Evolutionary conservation across 441 rosid species (phyloP), one percentile per base, ranked within the genome.

Genomic region (Adansonia madagascariensis): DNA sequence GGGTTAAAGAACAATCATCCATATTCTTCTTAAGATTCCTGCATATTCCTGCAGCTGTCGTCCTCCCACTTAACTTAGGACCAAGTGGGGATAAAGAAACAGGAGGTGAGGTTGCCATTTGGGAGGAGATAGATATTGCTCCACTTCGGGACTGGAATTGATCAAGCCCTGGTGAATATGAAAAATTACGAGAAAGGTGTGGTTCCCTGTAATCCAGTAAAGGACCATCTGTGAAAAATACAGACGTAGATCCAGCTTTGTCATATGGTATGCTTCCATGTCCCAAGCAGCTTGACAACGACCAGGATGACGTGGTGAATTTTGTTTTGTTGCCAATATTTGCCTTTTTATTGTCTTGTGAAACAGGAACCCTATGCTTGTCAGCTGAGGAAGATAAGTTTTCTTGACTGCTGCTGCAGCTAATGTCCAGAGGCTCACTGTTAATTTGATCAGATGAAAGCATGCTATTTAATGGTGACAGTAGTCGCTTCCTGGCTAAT

Each of bases 81-180:
- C 99, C 96, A 59, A 95, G 91, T 73, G 99, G 99, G 57, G 99
- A 95, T 75, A 90, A 82, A 39, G 94, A 89, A 63, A 88, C 91
- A 79, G 91, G 90, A 31, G 97, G 84, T 18, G 87, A 85, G 71
- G 78, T 59, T 22, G 80, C 61, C 74, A 75, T 83, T 75, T 77
- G 62, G 10, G 86, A 81, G 59, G 91, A 85, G 75, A 82, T 80
- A 50, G 92, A 81, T 80, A 89, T 82, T 35, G 85, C 87, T 70
- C 81, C 81, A 82, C 84, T 84, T 77, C 41, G 73, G 53, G 87
- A 82, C 78, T 59, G 78, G 75, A 79, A 79, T 77, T 67, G 77
- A 83, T 87, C 87, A 82, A 69, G 73, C 20, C 78, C 80, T 78
- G 91, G 79, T 62, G 86, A 79, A 78, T 64, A 64, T 10, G 83